Conservation (phyloP, 768 basidiomycete genomes). For the Auriscalpium microsporum region DNA sequence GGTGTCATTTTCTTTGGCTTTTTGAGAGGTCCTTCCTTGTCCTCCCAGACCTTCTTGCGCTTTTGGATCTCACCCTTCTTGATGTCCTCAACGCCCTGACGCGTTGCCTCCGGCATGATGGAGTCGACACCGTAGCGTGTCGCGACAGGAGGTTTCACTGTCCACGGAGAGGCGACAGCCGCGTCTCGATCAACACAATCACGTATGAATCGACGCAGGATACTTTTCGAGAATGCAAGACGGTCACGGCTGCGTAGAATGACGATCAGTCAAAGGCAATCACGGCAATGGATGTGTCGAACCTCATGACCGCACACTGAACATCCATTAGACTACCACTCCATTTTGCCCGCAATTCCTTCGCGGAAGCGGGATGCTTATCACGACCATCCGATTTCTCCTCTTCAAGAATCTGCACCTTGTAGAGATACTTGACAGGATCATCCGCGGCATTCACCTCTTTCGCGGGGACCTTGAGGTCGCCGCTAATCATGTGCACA, state of each 20-base stretch:
- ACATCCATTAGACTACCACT: slow-evolving; percentile 81
- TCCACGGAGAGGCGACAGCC: slow-evolving; percentile 92
- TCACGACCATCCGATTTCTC: slow-evolving; percentile 60
- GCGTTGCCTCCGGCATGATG: slow-evolving; percentile 79
- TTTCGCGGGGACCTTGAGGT: slow-evolving; percentile 68
- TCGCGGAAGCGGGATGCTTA: slow-evolving; percentile 46
- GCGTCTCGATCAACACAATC: slow-evolving; percentile 92
- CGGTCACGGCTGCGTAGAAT: slow-evolving; percentile 71
- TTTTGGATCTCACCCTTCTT: slow-evolving; percentile 90
- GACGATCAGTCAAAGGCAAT: not conserved
- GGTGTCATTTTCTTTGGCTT: slow-evolving; percentile 73
- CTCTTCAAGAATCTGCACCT: slow-evolving; percentile 73
- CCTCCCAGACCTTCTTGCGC: slow-evolving; percentile 84
- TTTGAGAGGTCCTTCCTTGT: slow-evolving; percentile 76
- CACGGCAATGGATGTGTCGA: slow-evolving; percentile 17
- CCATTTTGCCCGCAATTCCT: slow-evolving; percentile 48
- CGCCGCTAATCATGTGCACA: slow-evolving; percentile 64
- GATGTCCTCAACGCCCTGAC: slow-evolving; percentile 67
- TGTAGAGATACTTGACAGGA: slow-evolving; percentile 78
- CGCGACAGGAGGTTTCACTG: slow-evolving; percentile 81
- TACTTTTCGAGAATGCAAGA: slow-evolving; percentile 92
- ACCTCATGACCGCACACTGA: slow-evolving; percentile 75
- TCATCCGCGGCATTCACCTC: slow-evolving; percentile 68
- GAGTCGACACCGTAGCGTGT: slow-evolving; percentile 77
- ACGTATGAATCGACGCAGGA: slow-evolving; percentile 90